Conservation (phyloP, 805 yeast species). For the Lipomyces yamadae region DNA sequence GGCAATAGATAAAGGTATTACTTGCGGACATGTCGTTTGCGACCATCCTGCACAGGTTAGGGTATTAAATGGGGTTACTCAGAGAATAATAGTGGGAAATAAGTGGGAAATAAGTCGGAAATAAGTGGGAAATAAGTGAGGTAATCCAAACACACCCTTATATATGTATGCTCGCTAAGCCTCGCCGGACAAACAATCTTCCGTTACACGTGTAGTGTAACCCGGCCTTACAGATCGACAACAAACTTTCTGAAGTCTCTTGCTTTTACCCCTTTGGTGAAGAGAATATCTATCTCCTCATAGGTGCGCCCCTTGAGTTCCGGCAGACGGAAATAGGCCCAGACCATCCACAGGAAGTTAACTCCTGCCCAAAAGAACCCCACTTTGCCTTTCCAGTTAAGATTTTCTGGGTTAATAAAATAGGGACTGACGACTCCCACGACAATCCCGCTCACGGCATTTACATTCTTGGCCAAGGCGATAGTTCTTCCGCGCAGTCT, state of each 20-base stretch:
- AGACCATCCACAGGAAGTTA: conserved; percentile 45
- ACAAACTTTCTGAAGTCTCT: conserved; percentile 16
- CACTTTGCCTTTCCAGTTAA: conserved; percentile 37
- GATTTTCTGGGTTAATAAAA: conserved; percentile 55
- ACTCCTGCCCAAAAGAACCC: conserved; percentile 46
- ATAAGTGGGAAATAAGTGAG: too few relatives aligned
- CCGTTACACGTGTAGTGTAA: not conserved
- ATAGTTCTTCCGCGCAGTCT: conserved; percentile 52
- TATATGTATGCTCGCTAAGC: too few relatives aligned
- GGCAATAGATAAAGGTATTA: too few relatives aligned
- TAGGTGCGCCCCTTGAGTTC: conserved; percentile 63
- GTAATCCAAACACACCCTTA: too few relatives aligned
- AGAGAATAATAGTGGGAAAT: too few relatives aligned
- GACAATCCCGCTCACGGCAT: conserved; percentile 37
- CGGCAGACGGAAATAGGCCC: conserved; percentile 61
- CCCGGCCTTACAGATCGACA: conserved; percentile 8
- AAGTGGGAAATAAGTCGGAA: too few relatives aligned
- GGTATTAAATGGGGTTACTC: too few relatives aligned
- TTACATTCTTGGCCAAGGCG: conserved; percentile 49
- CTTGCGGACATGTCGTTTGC: too few relatives aligned
- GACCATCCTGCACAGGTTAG: too few relatives aligned
- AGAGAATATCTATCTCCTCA: conserved; percentile 64
- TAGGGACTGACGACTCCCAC: conserved; percentile 49
- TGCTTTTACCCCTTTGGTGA: conserved; percentile 40
- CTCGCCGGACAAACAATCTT: conserved; percentile 1